phyloP scores from a whole-genome alignment of 257 asterid genomes.

The Primulina tabacum region DNA sequence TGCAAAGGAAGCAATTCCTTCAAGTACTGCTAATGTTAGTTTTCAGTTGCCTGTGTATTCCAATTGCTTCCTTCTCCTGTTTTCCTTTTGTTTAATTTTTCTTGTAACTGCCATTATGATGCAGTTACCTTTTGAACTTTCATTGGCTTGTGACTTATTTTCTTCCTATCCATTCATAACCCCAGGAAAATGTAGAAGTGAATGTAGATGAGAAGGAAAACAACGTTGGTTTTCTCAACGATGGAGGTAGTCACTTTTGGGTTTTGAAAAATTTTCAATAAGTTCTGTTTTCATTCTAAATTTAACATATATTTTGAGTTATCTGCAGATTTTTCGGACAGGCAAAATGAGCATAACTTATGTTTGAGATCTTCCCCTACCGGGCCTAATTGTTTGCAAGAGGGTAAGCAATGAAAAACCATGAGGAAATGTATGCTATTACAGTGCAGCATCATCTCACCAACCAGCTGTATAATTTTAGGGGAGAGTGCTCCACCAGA shows the following conservation, averaged over 20 bases:
- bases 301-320: slow-evolving; percentile 13
- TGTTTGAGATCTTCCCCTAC: slow-evolving; percentile 31
- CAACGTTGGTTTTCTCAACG: slow-evolving; percentile 22
- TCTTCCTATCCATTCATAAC: slow-evolving; percentile 17
- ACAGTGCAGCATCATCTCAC: slow-evolving; percentile 57
- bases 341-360: slow-evolving; percentile 37
- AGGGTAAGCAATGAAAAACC: slow-evolving; percentile 54
- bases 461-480: slow-evolving; percentile 54
- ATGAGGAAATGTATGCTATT: slow-evolving; percentile 49
- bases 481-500: slow-evolving; percentile 71
- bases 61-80: neutral
- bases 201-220: slow-evolving; percentile 34
- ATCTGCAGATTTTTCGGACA: slow-evolving; percentile 34
- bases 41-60: slow-evolving; percentile 1
- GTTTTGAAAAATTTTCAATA: neutral
- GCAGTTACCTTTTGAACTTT: neutral
- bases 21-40: slow-evolving; percentile 37
- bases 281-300: slow-evolving; percentile 15
- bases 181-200: slow-evolving; percentile 41
- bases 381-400: slow-evolving; percentile 41
- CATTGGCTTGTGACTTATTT: neutral
- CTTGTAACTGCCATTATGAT: neutral
- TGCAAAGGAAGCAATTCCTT: slow-evolving; percentile 36
- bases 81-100: neutral
- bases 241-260: slow-evolving; percentile 41